Conservation (phyloP, 2,329 filamentous ascomycete genomes). For the Biscogniauxia sp. region DNA sequence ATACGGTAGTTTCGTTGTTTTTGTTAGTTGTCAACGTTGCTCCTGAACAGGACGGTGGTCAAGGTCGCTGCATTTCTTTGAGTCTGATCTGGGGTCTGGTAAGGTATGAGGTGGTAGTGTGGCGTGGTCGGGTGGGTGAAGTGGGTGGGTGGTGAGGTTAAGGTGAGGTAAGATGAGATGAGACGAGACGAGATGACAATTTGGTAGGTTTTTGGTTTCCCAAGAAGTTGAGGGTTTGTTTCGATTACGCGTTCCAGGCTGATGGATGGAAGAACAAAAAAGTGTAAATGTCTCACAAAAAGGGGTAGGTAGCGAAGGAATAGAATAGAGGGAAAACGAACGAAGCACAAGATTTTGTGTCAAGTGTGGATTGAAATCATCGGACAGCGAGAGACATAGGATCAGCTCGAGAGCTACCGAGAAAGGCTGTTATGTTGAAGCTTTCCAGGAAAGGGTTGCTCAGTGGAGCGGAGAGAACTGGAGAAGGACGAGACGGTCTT, state of each 20-base stretch:
- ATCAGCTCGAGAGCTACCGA: background rate
- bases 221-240: slow-evolving; percentile 11
- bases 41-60: slow-evolving; percentile 2
- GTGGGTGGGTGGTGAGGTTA: background rate
- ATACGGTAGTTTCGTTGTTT: background rate
- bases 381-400: slow-evolving; percentile 4
- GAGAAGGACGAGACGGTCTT: background rate
- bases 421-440: background rate
- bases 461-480: background rate
- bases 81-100: background rate
- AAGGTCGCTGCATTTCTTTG: slow-evolving; percentile 2
- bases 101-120: background rate
- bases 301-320: slow-evolving; percentile 14
- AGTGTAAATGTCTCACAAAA: slow-evolving; percentile 3
- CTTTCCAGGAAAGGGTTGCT: background rate
- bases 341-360: slow-evolving; percentile 3
- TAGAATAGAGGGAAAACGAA: slow-evolving; percentile 8
- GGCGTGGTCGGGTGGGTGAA: background rate
- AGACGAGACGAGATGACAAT: slow-evolving; percentile 7
- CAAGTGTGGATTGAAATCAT: background rate
- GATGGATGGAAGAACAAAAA: slow-evolving; percentile 2
- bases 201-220: slow-evolving; percentile 5
- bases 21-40: background rate
- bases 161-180: slow-evolving; percentile 1
- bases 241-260: slow-evolving; percentile 21